Conservation (phyloP, 352 stramenopile genomes). For the Pythium dissotocum region DNA sequence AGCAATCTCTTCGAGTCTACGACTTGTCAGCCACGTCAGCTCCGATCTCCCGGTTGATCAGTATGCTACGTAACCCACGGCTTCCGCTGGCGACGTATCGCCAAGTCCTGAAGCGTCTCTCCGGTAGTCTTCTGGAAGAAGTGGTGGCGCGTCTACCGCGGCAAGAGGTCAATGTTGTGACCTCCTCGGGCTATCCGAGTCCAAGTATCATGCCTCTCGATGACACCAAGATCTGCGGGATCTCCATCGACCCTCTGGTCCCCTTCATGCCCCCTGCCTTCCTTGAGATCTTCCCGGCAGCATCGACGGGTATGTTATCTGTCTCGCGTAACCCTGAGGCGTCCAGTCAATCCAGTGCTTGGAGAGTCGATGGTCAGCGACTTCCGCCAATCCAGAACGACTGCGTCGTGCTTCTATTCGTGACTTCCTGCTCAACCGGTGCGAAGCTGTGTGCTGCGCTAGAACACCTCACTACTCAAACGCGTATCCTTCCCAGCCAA, state of each 20-base stretch:
- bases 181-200: slow-evolving; percentile 15
- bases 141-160: slow-evolving; percentile 22
- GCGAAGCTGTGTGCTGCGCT: slow-evolving; percentile 39
- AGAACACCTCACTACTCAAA: slow-evolving; percentile 38
- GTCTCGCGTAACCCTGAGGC: slow-evolving; percentile 3
- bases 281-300: slow-evolving; percentile 27
- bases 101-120: slow-evolving; percentile 13
- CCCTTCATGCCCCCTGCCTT: slow-evolving; percentile 30
- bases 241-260: slow-evolving; percentile 31
- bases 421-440: slow-evolving; percentile 48
- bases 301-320: slow-evolving; percentile 24
- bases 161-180: slow-evolving; percentile 17
- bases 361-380: slow-evolving; percentile 26
- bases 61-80: slow-evolving; percentile 19
- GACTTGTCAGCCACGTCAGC: slow-evolving; percentile 14
- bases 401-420: slow-evolving; percentile 38
- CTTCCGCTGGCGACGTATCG: slow-evolving; percentile 19
- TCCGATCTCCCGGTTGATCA: slow-evolving; percentile 19
- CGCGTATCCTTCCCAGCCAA: slow-evolving; percentile 28
- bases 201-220: slow-evolving; percentile 16
- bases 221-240: slow-evolving; percentile 27
- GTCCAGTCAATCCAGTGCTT: slow-evolving; percentile 5
- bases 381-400: slow-evolving; percentile 29
- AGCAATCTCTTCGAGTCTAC: slow-evolving; percentile 8
- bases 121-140: slow-evolving; percentile 23